Conservation (phyloP, 495 filamentous ascomycete species). For the Oidiodendron maius region DNA sequence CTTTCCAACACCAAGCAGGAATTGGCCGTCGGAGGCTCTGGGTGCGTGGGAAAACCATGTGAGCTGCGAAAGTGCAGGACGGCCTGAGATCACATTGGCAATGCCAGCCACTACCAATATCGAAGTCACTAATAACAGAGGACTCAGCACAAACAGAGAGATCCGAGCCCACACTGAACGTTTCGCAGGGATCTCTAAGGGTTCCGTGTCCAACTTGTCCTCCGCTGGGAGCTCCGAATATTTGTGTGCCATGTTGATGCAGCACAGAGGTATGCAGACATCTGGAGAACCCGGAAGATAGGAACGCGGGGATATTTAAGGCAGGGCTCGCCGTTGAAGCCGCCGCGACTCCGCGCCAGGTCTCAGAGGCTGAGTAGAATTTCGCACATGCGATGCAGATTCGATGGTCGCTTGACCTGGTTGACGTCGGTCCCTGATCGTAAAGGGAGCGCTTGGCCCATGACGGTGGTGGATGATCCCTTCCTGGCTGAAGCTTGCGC, state of each 20-base stretch:
- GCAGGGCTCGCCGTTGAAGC: no score
- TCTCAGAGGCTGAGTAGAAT: no score
- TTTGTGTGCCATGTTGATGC: constrained; percentile 3
- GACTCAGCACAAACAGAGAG: neutral
- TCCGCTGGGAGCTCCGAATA: constrained; percentile 5
- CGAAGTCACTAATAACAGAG: constrained; percentile 4
- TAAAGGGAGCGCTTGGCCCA: no score
- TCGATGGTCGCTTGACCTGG: neutral
- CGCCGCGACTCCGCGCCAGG: no score
- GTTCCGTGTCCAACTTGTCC: constrained; percentile 11
- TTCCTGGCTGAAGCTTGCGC: no score
- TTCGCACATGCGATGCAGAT: neutral
- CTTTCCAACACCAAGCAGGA: constrained; percentile 84
- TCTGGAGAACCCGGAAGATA: neutral
- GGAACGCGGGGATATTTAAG: no score
- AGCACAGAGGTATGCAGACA: neutral
- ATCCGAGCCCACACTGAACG: neutral
- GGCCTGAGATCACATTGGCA: neutral
- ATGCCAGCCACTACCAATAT: neutral
- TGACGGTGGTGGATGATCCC: no score
- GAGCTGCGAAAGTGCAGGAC: neutral
- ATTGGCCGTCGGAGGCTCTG: constrained; percentile 29
- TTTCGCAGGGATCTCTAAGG: neutral
- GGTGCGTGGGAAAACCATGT: constrained; percentile 4
- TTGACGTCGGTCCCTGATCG: no score